Conservation (phyloP, 306 rosid species). For the Fragaria ananassa region DNA sequence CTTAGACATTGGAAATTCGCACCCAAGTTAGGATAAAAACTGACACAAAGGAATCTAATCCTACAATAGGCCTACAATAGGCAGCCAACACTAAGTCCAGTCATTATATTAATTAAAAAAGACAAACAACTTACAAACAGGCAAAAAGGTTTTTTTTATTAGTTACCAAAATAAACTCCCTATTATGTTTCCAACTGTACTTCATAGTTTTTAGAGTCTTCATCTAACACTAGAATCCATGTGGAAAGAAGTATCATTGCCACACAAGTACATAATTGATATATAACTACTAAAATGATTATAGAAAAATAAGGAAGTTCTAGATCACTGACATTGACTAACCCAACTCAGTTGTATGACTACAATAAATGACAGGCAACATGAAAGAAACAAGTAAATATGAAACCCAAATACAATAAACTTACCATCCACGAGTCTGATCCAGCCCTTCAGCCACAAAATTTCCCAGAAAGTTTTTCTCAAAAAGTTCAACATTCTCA, state of each 20-base stretch:
- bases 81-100: background rate
- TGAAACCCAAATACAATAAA: conserved; percentile 27
- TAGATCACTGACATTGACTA: background rate
- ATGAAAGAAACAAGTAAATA: background rate
- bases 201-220: background rate
- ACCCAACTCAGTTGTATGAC: background rate
- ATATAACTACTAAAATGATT: background rate
- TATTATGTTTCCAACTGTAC: background rate
- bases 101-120: background rate
- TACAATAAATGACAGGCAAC: background rate
- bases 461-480: conserved; percentile 90
- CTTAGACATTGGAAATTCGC: background rate
- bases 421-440: conserved; percentile 97
- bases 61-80: background rate
- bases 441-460: conserved; percentile 98
- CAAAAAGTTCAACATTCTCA: conserved; percentile 79
- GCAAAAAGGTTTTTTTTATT: background rate
- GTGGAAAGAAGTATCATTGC: background rate
- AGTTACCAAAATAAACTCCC: background rate
- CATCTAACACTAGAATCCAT: background rate
- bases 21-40: background rate
- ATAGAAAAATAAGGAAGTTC: background rate
- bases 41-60: background rate
- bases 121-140: background rate
- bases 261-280: background rate